Base-by-base conservation (phyloP, 305 asterid species). In the Nicotiana rustica region DNA sequence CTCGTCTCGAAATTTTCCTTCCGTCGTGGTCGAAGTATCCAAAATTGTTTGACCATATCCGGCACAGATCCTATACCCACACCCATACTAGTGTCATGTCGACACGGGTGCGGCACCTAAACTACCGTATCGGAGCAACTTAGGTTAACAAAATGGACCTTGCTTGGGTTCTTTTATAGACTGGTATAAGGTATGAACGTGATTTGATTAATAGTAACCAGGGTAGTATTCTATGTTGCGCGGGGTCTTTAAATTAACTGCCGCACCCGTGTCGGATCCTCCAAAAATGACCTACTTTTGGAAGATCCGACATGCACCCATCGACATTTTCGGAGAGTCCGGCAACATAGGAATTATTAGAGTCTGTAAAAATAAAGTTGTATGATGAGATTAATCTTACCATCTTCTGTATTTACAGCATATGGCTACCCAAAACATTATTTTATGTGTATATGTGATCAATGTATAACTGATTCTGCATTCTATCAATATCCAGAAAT, bases 401-500 rank as follows among this genome's bases (percentile, higher is more conserved):
- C 59, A 47, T 19, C 61, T 19, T 47, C 36, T 71, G 14, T 47
- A 44, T 36, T n/a, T 10, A 36, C 78, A 12, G 41, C 61, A 71
- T 47, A 70, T 70, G 60, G 19, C 60, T 70, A 47, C 61, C 25
- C 21, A 19, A 71, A 33, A 62, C 67, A 12, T 52, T 41, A 18
- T 19, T 21, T 2, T 71, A 47, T 47, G 79, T 52, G 44, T 41
- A 75, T 75, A 52, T 6, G 31, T 52, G 79, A 52, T 25, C 79
- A 73, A 49, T 73, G 7, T 13, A 15, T 52, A 25, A 33, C 65
- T 52, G 79, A 25, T 49, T 75, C 35, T 25, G 9, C 64, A 52
- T 13, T 71, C 18, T 71, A 75, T 75, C 64, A 49, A 25, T 75
- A 52, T 71, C 62, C 15, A 25, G 38, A 75, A 21, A 47, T 47